phyloP scores from a whole-genome alignment of 192 early-diverging fungal genomes.

The Ramicandelaber brevisporus region DNA sequence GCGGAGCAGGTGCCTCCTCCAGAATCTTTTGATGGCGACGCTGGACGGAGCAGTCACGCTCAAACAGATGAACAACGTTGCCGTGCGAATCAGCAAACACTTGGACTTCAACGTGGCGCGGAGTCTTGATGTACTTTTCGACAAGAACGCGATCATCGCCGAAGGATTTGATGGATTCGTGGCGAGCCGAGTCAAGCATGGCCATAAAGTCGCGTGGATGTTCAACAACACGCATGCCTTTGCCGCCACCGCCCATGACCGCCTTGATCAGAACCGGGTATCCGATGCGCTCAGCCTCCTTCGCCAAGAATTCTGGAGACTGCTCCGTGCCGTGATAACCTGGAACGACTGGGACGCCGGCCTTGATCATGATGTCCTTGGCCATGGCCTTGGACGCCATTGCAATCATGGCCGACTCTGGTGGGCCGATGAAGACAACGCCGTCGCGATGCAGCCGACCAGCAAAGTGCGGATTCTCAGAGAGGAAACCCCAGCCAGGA shows the following conservation, averaged over 20 bases:
- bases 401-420: conserved; percentile 56
- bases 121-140: conserved; percentile 70
- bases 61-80: conserved; percentile 79
- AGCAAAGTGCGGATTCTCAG: conserved; percentile 81
- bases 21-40: conserved; percentile 88
- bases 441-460: conserved; percentile 32
- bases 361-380: conserved; percentile 76
- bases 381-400: conserved; percentile 89
- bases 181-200: conserved; percentile 59
- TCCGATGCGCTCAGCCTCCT: conserved; percentile 54
- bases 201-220: conserved; percentile 44
- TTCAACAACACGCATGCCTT: conserved; percentile 89
- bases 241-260: conserved; percentile 87
- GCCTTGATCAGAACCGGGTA: conserved; percentile 98
- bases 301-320: conserved; percentile 38
- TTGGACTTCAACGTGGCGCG: conserved; percentile 89
- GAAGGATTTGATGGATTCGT: conserved; percentile 79
- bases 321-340: conserved; percentile 86
- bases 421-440: conserved; percentile 76
- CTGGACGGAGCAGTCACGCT: conserved; percentile 89
- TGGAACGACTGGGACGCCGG: conserved; percentile 74
- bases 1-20: conserved; percentile 87
- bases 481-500: conserved; percentile 92
- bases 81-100: conserved; percentile 77
- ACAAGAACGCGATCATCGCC: conserved; percentile 71